A percentile compares a stretch with the other conserved stretches of the same genome.
Evolutionary conservation across 129 eudicot species (phyloP).

Genomic region (Lonicera japonica): DNA sequence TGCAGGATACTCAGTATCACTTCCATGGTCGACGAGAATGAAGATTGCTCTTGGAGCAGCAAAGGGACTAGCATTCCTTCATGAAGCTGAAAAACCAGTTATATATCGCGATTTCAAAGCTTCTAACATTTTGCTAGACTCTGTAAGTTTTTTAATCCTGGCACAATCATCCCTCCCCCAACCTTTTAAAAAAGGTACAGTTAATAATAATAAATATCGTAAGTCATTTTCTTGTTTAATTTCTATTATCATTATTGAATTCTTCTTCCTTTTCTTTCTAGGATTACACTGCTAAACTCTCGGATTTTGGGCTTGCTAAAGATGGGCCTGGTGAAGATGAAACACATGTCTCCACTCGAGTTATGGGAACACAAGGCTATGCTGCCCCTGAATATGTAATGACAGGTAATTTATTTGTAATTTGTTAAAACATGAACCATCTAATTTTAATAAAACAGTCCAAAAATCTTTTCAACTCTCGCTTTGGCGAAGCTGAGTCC

Average conservation of each 20-base stretch:
- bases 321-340: conserved; percentile 96
- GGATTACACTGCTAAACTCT: conserved; percentile 82
- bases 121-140: conserved; percentile 70
- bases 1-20: conserved; percentile 65
- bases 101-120: conserved; percentile 79
- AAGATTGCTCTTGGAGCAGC: conserved; percentile 73
- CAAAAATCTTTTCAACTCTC: too few relatives aligned
- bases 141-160: conserved; percentile 28
- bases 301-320: conserved; percentile 88
- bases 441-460: too few relatives aligned
- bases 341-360: conserved; percentile 88
- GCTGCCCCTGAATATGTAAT: conserved; percentile 90
- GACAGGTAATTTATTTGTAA: conserved; percentile 50
- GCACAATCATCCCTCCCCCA: background rate
- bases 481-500: too few relatives aligned
- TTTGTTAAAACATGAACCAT: too few relatives aligned
- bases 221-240: too few relatives aligned
- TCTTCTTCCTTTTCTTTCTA: conserved; percentile 13
- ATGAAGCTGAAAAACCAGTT: conserved; percentile 68
- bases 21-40: conserved; percentile 82
- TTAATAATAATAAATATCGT: too few relatives aligned
- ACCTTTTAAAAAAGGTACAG: too few relatives aligned
- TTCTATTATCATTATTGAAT: conserved; percentile 8
- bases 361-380: conserved; percentile 93
- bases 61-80: conserved; percentile 76